These are phyloP conservation scores for Byssochlamys sp. DNA, from an alignment of 2,329 filamentous ascomycete genomes.

Conservation along the genomic window DNA sequence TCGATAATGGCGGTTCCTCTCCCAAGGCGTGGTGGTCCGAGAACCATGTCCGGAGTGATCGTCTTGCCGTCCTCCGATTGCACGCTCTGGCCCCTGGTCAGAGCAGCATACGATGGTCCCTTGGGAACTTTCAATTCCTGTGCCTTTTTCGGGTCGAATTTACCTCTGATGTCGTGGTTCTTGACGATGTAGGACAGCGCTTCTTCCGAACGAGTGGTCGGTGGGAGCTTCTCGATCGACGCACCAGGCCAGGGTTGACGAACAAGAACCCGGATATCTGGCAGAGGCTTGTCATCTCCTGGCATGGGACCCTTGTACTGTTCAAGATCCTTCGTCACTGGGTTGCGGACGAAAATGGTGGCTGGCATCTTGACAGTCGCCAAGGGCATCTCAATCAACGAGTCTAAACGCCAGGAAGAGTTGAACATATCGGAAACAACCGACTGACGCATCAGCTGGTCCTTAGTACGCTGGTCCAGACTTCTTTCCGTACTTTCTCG, in stretches of 20 bases:
- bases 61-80: conserved; percentile 53
- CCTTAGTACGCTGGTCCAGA: conserved; percentile 20
- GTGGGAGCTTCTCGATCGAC: conserved; percentile 55
- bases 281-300: conserved; percentile 39
- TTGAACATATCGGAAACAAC: conserved; percentile 71
- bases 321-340: conserved; percentile 53
- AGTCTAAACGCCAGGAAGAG: conserved; percentile 64
- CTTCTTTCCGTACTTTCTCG: conserved; percentile 3
- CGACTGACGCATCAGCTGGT: conserved; percentile 47
- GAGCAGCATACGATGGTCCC: conserved; percentile 48
- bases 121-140: conserved; percentile 53
- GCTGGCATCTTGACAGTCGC: conserved; percentile 59
- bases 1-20: conserved; percentile 72
- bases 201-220: conserved; percentile 54
- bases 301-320: conserved; percentile 61
- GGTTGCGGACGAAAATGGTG: conserved; percentile 58
- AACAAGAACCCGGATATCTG: conserved; percentile 62
- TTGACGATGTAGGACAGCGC: conserved; percentile 82
- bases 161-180: conserved; percentile 65
- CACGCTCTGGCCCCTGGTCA: conserved; percentile 58
- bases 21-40: conserved; percentile 58
- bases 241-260: conserved; percentile 72
- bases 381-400: conserved; percentile 57
- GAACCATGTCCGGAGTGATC: conserved; percentile 78
- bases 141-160: conserved; percentile 62